A percentile compares a stretch with the other conserved stretches of the same genome.
These are phyloP conservation scores for Conticribra weissflogii DNA, from an alignment of 108 stramenopile species.

Conservation along the genomic window DNA sequence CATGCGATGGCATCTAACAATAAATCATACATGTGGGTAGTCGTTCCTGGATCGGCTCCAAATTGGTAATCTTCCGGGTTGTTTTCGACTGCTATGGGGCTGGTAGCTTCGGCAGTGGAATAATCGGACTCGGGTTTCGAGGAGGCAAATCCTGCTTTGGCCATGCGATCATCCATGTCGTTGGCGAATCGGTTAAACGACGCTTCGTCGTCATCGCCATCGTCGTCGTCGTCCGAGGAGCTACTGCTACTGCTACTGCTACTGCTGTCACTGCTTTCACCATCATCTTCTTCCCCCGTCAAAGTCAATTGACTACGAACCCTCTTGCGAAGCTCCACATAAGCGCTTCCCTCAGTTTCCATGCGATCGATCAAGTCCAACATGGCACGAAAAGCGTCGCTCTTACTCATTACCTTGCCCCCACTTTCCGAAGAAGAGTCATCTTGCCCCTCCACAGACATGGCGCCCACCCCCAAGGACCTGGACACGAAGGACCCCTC, in stretches of 20 bases:
- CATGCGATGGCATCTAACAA: conserved; percentile 71
- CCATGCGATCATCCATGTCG: conserved; percentile 33
- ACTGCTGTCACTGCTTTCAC: conserved; percentile 8
- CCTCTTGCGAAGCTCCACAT: conserved; percentile 54
- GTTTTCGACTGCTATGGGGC: not conserved
- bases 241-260: conserved; percentile 25
- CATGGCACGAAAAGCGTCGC: conserved; percentile 56
- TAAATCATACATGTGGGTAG: conserved; percentile 63
- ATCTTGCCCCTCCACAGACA: conserved; percentile 28
- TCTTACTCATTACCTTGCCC: conserved; percentile 20
- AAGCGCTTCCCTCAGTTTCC: conserved; percentile 62
- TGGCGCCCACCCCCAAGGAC: conserved; percentile 26
- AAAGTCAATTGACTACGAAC: conserved; percentile 33
- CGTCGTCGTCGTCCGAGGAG: conserved; percentile 4
- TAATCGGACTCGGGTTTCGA: conserved; percentile 1
- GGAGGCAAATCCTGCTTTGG: conserved; percentile 21
- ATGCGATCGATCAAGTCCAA: conserved; percentile 57
- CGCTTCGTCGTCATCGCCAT: conserved; percentile 29
- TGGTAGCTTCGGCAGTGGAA: conserved; percentile 9
- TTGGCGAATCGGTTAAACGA: conserved; percentile 32
- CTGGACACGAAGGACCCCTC: conserved; percentile 30
- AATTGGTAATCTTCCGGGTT: conserved; percentile 50
- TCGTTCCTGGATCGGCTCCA: conserved; percentile 64
- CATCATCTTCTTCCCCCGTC: not conserved
- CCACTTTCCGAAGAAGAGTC: conserved; percentile 7